Conservation (phyloP, 345 rosid species). For the Turnera subulata region DNA sequence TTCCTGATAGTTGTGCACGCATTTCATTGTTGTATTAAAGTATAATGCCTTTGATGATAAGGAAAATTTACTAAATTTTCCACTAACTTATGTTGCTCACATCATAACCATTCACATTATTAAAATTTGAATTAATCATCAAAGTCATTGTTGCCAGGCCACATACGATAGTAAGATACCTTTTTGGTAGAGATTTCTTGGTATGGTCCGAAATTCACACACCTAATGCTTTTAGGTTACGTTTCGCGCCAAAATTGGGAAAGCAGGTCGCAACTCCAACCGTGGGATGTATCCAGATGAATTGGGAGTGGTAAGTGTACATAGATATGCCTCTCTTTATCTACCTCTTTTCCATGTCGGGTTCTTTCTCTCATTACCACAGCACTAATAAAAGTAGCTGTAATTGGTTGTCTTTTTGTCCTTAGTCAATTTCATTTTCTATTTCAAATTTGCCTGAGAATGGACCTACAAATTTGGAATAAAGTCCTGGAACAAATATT, state of each 20-base stretch:
- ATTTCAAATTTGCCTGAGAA: neutral
- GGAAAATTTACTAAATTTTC: no score
- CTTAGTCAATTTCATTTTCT: neutral
- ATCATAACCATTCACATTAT: no score
- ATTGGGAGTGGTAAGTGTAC: constrained; percentile 73
- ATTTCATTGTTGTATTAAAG: no score
- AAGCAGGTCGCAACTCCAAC: constrained; percentile 47
- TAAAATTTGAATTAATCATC: no score
- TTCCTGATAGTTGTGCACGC: neutral
- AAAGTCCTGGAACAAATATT: no score
- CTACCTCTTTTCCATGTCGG: neutral
- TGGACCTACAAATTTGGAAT: neutral
- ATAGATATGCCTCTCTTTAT: constrained; percentile 14
- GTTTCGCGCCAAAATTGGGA: constrained; percentile 94
- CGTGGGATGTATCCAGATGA: constrained; percentile 79
- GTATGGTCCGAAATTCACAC: no score
- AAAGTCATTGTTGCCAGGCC: no score
- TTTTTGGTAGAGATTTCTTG: no score
- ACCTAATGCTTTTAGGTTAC: constrained; percentile 54
- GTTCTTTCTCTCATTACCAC: neutral
- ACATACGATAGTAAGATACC: no score
- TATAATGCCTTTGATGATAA: no score
- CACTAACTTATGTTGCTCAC: no score
- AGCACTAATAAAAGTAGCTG: neutral
- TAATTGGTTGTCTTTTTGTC: neutral